Conservation (phyloP, 1,139 yeast genomes). For the Blastobotrys persicus region DNA sequence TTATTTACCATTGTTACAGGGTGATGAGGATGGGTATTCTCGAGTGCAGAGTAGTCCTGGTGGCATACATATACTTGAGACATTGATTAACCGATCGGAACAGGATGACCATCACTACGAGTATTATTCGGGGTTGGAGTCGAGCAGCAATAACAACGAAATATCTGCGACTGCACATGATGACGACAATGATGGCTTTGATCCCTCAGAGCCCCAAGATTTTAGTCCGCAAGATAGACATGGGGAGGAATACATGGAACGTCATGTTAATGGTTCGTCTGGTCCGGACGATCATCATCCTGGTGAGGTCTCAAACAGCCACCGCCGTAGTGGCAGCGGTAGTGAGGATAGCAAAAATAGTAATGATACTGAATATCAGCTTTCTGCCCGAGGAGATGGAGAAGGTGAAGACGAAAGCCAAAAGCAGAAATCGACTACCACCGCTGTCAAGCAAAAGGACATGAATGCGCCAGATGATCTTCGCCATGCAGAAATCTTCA, state of each 20-base stretch:
- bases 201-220: conserved; percentile 66
- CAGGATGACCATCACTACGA: conserved; percentile 89
- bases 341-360: background rate
- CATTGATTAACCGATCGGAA: conserved; percentile 74
- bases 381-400: conserved; percentile 21
- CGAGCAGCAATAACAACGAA: conserved; percentile 8
- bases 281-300: background rate
- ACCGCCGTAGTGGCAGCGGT: too few species aligned
- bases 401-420: conserved; percentile 14
- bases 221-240: conserved; percentile 42
- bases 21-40: conserved; percentile 72
- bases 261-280: background rate
- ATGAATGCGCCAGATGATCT: conserved; percentile 46
- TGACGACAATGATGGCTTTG: conserved; percentile 42
- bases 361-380: background rate
- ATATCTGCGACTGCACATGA: conserved; percentile 26
- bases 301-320: too few species aligned
- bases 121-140: conserved; percentile 72
- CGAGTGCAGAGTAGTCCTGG: conserved; percentile 79
- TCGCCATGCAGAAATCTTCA: conserved; percentile 87
- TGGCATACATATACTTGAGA: conserved; percentile 68
- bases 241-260: conserved; percentile 10
- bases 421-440: background rate
- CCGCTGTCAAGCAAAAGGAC: conserved; percentile 8
- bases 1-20: conserved; percentile 81